Percentiles rank a stretch among this genome's conserved stretches.
These are phyloP conservation scores for Inonotus obliquus DNA, from an alignment of 1,284 basidiomycete genomes.

Conservation along the genomic window DNA sequence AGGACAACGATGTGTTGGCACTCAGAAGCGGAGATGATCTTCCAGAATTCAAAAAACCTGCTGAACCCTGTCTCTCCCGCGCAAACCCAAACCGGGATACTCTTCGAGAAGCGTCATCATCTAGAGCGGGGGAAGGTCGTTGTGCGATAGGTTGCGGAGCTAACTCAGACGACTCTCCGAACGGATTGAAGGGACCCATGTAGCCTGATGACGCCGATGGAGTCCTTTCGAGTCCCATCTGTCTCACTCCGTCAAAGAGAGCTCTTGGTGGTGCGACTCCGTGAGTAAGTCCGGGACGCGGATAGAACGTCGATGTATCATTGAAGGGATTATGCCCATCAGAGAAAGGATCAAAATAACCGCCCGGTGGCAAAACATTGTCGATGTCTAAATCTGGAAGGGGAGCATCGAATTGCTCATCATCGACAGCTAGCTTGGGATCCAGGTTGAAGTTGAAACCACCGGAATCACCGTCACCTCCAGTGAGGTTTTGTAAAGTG, in stretches of 20 bases:
- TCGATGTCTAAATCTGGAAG: slow-evolving; percentile 52
- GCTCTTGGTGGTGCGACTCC: slow-evolving; percentile 42
- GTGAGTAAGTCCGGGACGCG: slow-evolving; percentile 51
- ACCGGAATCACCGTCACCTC: slow-evolving; percentile 48
- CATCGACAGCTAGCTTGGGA: slow-evolving; percentile 59
- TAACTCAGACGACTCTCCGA: slow-evolving; percentile 55
- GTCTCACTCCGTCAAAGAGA: slow-evolving; percentile 44
- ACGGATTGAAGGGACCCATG: slow-evolving; percentile 74
- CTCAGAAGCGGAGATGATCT: slow-evolving; percentile 49
- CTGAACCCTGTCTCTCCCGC: slow-evolving; percentile 60
- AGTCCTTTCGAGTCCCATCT: slow-evolving; percentile 42
- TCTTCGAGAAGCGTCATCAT: slow-evolving; percentile 61
- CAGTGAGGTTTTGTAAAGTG: slow-evolving; percentile 64
- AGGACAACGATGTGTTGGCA: slow-evolving; percentile 42
- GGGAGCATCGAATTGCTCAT: slow-evolving; percentile 36
- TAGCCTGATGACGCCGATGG: slow-evolving; percentile 48
- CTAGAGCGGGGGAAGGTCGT: slow-evolving; percentile 37
- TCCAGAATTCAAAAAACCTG: slow-evolving; percentile 49
- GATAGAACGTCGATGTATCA: slow-evolving; percentile 7
- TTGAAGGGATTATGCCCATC: neutral
- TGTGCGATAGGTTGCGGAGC: slow-evolving; percentile 21
- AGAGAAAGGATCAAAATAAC: slow-evolving; percentile 15
- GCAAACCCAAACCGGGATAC: slow-evolving; percentile 84
- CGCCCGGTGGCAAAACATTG: slow-evolving; percentile 21
- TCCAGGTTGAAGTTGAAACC: slow-evolving; percentile 82